Percentiles rank a stretch among this genome's conserved stretches.
These are phyloP conservation scores for Pythium utonaiense DNA, from an alignment of 352 stramenopile genomes.

Conservation along the genomic window DNA sequence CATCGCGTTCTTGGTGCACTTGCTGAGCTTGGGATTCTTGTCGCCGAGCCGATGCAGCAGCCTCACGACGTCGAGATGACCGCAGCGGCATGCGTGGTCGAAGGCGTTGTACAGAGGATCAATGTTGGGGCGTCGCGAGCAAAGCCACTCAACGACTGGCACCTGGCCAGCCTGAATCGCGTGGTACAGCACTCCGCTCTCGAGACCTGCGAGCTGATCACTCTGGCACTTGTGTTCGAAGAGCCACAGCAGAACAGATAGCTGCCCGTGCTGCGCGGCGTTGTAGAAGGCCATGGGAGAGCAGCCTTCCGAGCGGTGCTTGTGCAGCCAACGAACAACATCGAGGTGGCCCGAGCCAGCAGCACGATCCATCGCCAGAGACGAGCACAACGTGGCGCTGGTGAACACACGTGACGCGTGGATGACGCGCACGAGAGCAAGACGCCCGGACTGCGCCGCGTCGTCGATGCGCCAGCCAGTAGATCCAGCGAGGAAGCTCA, in stretches of 20 bases:
- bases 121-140: not conserved
- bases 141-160: slow-evolving; percentile 6
- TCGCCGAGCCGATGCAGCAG: not conserved
- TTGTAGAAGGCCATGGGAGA: slow-evolving; percentile 12
- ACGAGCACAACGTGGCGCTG: slow-evolving; percentile 1
- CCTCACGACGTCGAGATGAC: slow-evolving; percentile 7
- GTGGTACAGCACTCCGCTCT: slow-evolving; percentile 7
- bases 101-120: slow-evolving; percentile 13
- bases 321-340: slow-evolving; percentile 11
- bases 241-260: slow-evolving; percentile 11
- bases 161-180: slow-evolving; percentile 3
- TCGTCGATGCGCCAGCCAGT: slow-evolving; percentile 11
- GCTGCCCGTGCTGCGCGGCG: slow-evolving; percentile 8
- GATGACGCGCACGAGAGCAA: not conserved
- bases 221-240: slow-evolving; percentile 2
- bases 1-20: slow-evolving; percentile 6
- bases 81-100: slow-evolving; percentile 12
- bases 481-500: slow-evolving; percentile 12
- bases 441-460: not conserved
- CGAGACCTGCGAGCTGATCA: not conserved
- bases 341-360: slow-evolving; percentile 3
- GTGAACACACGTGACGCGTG: not conserved
- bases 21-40: not conserved
- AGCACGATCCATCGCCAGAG: slow-evolving; percentile 19
- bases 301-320: slow-evolving; percentile 14